Evolutionary conservation across 2,329 filamentous ascomycete species (phyloP).

Genomic region (Colletotrichum sp.): DNA sequence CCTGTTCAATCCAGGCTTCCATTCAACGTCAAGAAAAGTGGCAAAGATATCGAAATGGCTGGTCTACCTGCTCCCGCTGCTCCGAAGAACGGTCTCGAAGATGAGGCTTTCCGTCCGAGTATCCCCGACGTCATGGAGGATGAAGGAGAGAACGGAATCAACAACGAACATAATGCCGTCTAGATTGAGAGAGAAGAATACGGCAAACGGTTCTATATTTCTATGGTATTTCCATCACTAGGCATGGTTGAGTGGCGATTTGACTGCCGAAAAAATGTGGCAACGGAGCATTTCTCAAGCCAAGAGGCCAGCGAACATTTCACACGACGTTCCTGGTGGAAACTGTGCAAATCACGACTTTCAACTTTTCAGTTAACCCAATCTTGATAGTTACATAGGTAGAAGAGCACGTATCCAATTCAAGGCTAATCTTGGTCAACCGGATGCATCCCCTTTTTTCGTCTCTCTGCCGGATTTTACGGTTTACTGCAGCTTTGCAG

Average conservation of each 20-base stretch:
- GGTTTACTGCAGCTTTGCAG: background rate
- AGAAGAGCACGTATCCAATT: fast-evolving
- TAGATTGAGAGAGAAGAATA: background rate
- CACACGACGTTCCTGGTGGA: background rate
- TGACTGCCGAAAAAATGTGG: background rate
- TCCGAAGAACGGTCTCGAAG: background rate
- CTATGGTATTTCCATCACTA: background rate
- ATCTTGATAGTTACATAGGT: background rate
- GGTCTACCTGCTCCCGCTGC: background rate
- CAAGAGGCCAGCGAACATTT: too few species aligned
- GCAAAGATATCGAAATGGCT: background rate
- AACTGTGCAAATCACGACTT: background rate
- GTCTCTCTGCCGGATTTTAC: fast-evolving
- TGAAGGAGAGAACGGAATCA: background rate
- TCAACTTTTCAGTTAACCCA: background rate
- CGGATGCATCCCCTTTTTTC: background rate
- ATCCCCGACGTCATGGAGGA: background rate
- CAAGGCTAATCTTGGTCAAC: background rate
- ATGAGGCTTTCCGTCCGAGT: fast-evolving
- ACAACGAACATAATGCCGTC: background rate
- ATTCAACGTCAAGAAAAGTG: background rate
- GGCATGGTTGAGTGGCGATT: background rate
- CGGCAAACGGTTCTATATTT: background rate
- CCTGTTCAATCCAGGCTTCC: background rate
- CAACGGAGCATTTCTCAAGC: fast-evolving